Conservation (phyloP, 345 rosid genomes). For the Hirschfeldia incana region DNA sequence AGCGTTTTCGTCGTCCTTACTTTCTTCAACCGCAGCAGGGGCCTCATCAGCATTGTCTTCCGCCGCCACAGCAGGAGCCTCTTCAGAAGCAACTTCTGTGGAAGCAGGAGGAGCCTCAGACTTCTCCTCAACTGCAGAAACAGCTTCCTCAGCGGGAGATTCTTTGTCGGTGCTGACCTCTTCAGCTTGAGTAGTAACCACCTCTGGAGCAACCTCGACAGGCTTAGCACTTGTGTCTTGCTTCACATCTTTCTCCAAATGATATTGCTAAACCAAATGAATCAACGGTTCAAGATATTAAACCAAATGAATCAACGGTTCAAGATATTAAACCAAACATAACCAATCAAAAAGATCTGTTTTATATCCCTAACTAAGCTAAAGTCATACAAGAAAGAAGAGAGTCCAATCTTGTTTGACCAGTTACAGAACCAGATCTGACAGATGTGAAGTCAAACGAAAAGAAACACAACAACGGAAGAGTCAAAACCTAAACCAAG, state of each 20-base stretch:
- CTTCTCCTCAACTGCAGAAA: slow-evolving; percentile 36
- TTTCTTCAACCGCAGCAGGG: slow-evolving; percentile 48
- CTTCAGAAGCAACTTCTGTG: slow-evolving; percentile 17
- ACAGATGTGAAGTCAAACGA: neutral
- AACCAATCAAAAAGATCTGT: neutral
- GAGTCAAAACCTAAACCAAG: neutral
- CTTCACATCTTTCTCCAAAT: slow-evolving; percentile 63
- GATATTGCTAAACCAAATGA: slow-evolving; percentile 48
- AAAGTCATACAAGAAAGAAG: neutral
- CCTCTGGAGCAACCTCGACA: slow-evolving; percentile 51
- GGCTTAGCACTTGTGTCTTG: slow-evolving; percentile 40
- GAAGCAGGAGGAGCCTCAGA: slow-evolving; percentile 42
- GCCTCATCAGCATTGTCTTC: slow-evolving; percentile 40
- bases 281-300: neutral
- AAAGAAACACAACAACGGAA: neutral
- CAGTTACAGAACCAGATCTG: slow-evolving; percentile 34
- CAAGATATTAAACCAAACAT: neutral
- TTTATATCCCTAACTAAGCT: neutral
- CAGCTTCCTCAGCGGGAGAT: slow-evolving; percentile 40
- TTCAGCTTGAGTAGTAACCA: slow-evolving; percentile 45
- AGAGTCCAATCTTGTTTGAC: slow-evolving; percentile 20
- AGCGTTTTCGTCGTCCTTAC: slow-evolving; percentile 41
- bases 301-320: slow-evolving; percentile 16
- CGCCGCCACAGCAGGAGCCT: slow-evolving; percentile 34
- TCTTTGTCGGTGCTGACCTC: slow-evolving; percentile 48